Evolutionary conservation across 2,329 filamentous ascomycete genomes (phyloP).

Genomic region (Aspergillus carbonarius): DNA sequence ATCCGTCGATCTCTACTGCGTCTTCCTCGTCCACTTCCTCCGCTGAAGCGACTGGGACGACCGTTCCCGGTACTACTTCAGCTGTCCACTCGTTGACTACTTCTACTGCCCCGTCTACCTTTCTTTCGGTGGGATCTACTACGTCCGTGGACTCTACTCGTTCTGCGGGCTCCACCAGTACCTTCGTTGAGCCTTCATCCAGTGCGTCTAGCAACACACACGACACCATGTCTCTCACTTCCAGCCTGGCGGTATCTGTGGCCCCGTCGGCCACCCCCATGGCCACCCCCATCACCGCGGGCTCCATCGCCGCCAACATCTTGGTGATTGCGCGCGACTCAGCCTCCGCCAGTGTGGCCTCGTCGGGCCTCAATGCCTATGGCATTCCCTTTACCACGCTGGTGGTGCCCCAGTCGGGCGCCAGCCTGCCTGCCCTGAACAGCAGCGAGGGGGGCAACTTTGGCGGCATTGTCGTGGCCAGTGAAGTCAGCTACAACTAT

Average conservation of each 20-base stretch:
- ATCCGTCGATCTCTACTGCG: slow-evolving; percentile 24
- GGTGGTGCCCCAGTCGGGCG: slow-evolving; percentile 55
- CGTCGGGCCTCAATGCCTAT: slow-evolving; percentile 59
- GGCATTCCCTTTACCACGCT: slow-evolving; percentile 60
- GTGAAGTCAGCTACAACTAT: slow-evolving; percentile 57
- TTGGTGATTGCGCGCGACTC: slow-evolving; percentile 57
- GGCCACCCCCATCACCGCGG: slow-evolving; percentile 19
- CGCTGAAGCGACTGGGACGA: slow-evolving; percentile 1
- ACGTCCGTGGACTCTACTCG: slow-evolving; percentile 4
- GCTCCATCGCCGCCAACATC: slow-evolving; percentile 45
- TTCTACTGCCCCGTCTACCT: slow-evolving; percentile 7
- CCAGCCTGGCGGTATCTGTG: slow-evolving; percentile 10
- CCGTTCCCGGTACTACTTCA: background rate
- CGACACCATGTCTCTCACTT: slow-evolving; percentile 26
- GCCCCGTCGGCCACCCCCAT: slow-evolving; percentile 19
- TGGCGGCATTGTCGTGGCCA: slow-evolving; percentile 58
- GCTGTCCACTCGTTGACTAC: slow-evolving; percentile 1
- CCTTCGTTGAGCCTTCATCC: slow-evolving; percentile 9
- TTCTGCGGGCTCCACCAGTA: slow-evolving; percentile 9
- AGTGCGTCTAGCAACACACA: slow-evolving; percentile 7
- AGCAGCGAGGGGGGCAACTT: slow-evolving; percentile 54
- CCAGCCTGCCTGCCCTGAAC: slow-evolving; percentile 54
- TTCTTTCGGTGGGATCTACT: slow-evolving; percentile 4
- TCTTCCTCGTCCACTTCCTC: background rate
- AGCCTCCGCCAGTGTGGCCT: slow-evolving; percentile 49